These are phyloP conservation scores for Pseudopithomyces chartarum DNA, from an alignment of 2,329 filamentous ascomycete species.

Conservation along the genomic window DNA sequence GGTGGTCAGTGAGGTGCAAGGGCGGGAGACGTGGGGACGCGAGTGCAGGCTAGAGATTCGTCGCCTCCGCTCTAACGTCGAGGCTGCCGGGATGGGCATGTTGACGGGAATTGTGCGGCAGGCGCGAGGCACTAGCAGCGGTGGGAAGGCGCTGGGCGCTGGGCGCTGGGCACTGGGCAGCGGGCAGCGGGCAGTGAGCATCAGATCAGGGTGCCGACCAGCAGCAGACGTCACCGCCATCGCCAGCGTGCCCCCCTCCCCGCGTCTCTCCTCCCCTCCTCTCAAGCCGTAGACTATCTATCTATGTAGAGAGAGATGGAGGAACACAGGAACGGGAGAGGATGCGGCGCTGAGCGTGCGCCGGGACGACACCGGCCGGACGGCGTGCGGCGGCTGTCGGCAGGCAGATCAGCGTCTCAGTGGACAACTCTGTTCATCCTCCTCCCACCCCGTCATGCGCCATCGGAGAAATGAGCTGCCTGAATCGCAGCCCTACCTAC, in stretches of 20 bases:
- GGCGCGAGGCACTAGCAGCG: neutral
- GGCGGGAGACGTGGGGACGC: conserved; percentile 1
- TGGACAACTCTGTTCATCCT: conserved; percentile 15
- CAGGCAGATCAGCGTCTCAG: conserved; percentile 8
- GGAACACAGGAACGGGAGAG: too few species aligned
- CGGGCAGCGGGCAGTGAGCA: neutral
- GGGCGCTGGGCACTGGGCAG: neutral
- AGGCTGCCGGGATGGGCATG: neutral
- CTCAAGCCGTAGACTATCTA: too few species aligned
- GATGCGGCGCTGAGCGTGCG: neutral
- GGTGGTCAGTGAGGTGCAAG: neutral
- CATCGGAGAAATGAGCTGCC: conserved; percentile 2
- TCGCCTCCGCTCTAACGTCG: conserved; percentile 2
- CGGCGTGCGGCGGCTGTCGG: conserved; percentile 3
- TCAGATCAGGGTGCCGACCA: too few species aligned
- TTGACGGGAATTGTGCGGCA: neutral
- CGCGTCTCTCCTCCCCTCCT: too few species aligned
- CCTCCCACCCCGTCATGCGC: neutral
- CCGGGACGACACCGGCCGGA: neutral
- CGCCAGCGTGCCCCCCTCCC: too few species aligned
- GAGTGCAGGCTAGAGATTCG: neutral
- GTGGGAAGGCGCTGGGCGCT: neutral
- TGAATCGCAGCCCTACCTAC: conserved; percentile 5
- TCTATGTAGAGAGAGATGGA: too few species aligned
- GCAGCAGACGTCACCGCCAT: neutral